A percentile compares a stretch with the other conserved stretches of the same genome.
Conservation (phyloP, 2,329 filamentous ascomycete genomes). For the Capronia americana region DNA sequence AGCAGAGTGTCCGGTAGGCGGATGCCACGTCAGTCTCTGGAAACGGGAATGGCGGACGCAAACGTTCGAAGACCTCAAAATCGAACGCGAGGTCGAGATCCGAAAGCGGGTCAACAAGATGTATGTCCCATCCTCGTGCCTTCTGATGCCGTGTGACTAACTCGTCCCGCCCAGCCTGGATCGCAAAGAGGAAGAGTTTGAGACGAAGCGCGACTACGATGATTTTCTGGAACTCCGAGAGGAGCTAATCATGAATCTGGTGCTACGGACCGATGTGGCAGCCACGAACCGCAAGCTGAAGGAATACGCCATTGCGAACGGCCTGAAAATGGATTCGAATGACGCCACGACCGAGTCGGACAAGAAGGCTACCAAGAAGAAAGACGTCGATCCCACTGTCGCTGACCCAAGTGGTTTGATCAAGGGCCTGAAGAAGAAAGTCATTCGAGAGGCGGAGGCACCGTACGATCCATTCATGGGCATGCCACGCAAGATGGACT, state of each 20-base stretch:
- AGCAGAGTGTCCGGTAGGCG: constrained; percentile 87
- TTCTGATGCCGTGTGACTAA: constrained; percentile 4
- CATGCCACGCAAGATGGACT: constrained; percentile 69
- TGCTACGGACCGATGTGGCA: constrained; percentile 72
- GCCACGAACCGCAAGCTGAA: constrained; percentile 66
- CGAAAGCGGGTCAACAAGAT: constrained; percentile 73
- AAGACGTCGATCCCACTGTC: constrained; percentile 29
- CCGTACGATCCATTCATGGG: constrained; percentile 91
- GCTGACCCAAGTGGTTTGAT: constrained; percentile 62
- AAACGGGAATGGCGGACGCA: constrained; percentile 75
- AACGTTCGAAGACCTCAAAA: constrained; percentile 84
- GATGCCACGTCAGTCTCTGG: constrained; percentile 79
- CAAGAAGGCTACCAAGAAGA: constrained; percentile 54
- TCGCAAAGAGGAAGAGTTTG: constrained; percentile 87
- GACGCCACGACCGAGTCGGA: constrained; percentile 75
- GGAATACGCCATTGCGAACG: constrained; percentile 76
- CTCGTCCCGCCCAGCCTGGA: constrained; percentile 72
- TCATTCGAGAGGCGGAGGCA: constrained; percentile 68
- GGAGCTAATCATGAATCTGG: constrained; percentile 85
- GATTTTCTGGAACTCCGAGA: constrained; percentile 95
- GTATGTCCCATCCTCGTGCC: constrained; percentile 44
- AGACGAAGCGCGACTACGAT: constrained; percentile 82
- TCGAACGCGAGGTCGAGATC: constrained; percentile 95
- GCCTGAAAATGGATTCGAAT: constrained; percentile 65
- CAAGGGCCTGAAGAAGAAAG: constrained; percentile 75